Conservation (phyloP, 108 stramenopile genomes). For the Pseudonitzschia multiseries region DNA sequence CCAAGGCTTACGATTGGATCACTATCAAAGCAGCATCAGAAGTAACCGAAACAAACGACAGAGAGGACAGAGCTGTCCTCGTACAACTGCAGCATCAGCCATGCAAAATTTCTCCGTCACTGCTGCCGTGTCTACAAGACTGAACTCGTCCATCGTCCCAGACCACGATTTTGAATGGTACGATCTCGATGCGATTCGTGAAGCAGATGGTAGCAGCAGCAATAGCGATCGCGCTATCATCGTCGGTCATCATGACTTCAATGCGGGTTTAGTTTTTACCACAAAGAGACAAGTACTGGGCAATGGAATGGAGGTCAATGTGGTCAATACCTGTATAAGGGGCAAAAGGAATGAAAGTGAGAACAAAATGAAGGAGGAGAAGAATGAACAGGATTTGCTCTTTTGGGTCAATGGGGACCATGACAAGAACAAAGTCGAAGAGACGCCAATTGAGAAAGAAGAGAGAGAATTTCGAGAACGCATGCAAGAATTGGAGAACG, state of each 20-base stretch:
- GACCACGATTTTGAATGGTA: conserved; percentile 7
- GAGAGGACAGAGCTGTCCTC: background rate
- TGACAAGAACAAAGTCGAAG: background rate
- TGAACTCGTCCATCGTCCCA: background rate
- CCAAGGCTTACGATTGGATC: background rate
- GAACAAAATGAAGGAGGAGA: background rate
- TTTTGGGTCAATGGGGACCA: background rate
- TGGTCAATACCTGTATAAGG: background rate
- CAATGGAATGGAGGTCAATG: background rate
- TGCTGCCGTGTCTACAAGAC: background rate
- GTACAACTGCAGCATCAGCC: background rate
- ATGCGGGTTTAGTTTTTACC: background rate
- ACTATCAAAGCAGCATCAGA: background rate
- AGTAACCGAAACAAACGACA: background rate
- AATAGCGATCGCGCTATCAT: background rate
- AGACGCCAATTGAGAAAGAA: background rate
- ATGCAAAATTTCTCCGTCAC: background rate
- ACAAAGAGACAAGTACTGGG: background rate
- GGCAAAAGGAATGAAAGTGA: background rate
- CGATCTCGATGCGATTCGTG: conserved; percentile 7
- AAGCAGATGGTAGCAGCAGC: background rate
- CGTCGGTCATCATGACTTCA: conserved; percentile 3
- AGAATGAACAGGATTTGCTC: background rate
- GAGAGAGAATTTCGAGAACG: background rate
- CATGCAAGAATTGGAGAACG: background rate